Percentiles rank a stretch among this genome's conserved stretches.
Conservation (phyloP, 768 basidiomycete genomes). For the Mrakia frigida region DNA sequence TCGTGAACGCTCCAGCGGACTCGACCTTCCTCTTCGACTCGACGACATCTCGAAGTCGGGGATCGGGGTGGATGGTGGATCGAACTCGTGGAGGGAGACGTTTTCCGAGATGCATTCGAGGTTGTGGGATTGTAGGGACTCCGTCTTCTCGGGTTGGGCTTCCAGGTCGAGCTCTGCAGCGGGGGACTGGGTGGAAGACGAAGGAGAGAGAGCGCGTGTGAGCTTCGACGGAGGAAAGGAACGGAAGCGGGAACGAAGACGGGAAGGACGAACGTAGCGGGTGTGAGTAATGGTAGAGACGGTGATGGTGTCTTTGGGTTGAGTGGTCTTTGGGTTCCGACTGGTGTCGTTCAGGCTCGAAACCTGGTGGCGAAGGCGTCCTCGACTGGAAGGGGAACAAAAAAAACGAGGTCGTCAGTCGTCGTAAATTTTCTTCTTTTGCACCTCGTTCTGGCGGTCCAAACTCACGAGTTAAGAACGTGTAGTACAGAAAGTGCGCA, state of each 20-base stretch:
- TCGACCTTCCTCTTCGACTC: background rate
- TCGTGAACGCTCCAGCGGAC: background rate
- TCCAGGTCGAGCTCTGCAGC: background rate
- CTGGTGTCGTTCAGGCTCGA: background rate
- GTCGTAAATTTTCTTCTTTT: background rate
- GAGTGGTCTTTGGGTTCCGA: background rate
- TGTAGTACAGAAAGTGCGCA: background rate
- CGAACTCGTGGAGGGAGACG: background rate
- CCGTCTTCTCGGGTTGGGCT: too few relatives aligned
- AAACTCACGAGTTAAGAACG: background rate
- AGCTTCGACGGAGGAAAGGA: background rate
- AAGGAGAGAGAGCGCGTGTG: background rate
- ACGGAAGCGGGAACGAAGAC: too few relatives aligned
- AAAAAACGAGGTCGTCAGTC: background rate
- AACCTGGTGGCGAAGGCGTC: background rate
- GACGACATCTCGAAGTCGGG: too few relatives aligned
- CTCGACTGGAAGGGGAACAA: background rate
- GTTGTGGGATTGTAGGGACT: background rate
- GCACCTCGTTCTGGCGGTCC: background rate
- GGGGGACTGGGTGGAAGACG: background rate
- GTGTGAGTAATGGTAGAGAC: constrained; percentile 11
- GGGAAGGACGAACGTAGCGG: background rate
- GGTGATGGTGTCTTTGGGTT: background rate
- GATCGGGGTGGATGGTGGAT: background rate
- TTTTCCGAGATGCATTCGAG: background rate